A percentile compares a stretch with the other conserved stretches of the same genome.
Conservation (phyloP, 495 filamentous ascomycete genomes). For the Neurospora sp. region DNA sequence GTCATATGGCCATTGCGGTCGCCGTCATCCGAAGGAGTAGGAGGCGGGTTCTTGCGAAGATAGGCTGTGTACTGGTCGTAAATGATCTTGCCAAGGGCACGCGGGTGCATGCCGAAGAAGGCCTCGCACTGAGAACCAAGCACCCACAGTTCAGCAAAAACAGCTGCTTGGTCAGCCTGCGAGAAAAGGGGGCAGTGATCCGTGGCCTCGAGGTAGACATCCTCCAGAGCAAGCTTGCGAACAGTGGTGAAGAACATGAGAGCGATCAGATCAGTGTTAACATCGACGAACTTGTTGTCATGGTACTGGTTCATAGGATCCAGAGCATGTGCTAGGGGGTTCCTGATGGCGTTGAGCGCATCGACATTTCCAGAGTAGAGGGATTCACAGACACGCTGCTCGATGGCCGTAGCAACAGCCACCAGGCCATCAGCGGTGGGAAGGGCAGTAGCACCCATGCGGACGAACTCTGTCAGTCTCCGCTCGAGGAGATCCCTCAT, state of each 20-base stretch:
- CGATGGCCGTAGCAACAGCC: neutral
- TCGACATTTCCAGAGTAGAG: constrained; percentile 9
- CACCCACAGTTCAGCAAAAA: constrained; percentile 22
- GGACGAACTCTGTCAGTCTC: constrained; percentile 4
- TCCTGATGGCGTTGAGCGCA: constrained; percentile 3
- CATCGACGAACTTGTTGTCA: constrained; percentile 11
- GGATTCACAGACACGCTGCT: constrained; percentile 1
- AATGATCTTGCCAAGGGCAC: constrained; percentile 15
- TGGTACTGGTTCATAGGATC: constrained; percentile 3
- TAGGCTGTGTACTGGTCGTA: constrained; percentile 9
- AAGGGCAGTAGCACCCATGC: constrained; percentile 4
- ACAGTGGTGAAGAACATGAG: constrained; percentile 17
- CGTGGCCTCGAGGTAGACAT: constrained; percentile 18
- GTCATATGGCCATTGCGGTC: constrained; percentile 10
- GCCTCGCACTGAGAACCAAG: constrained; percentile 21
- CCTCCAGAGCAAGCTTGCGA: constrained; percentile 13
- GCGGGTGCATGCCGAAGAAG: constrained; percentile 16
- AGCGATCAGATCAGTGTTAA: constrained; percentile 13
- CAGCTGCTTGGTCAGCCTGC: constrained; percentile 20
- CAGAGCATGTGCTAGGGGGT: constrained; percentile 7
- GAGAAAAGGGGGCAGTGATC: constrained; percentile 21
- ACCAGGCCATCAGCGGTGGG: constrained; percentile 2
- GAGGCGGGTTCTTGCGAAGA: constrained; percentile 9
- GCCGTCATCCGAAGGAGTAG: neutral
- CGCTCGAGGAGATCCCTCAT: constrained; percentile 9